These are phyloP conservation scores for Medicago lupulina DNA, from an alignment of 306 rosid genomes.

Conservation along the genomic window DNA sequence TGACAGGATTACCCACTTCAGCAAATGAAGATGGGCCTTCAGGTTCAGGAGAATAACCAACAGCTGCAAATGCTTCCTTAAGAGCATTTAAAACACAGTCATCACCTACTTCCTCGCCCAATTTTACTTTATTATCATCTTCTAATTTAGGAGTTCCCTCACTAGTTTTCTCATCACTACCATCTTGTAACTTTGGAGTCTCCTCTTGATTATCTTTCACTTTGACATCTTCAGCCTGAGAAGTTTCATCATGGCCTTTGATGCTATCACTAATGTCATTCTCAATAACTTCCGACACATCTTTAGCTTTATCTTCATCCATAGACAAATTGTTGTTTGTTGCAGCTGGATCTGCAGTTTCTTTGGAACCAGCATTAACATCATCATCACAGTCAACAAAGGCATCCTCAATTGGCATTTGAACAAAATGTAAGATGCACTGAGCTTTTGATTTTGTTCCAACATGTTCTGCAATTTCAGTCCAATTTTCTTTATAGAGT, in stretches of 20 bases:
- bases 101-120: conserved; percentile 53
- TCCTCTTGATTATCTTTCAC: conserved; percentile 51
- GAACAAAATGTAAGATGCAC: conserved; percentile 92
- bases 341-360: conserved; percentile 57
- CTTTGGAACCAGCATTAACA: conserved; percentile 58
- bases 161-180: conserved; percentile 52
- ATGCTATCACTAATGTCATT: conserved; percentile 48
- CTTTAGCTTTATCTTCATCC: conserved; percentile 43
- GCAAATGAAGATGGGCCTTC: conserved; percentile 77
- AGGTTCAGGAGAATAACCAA: conserved; percentile 68
- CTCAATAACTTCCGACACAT: conserved; percentile 55
- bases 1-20: conserved; percentile 88
- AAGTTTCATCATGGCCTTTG: conserved; percentile 57
- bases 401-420: conserved; percentile 92
- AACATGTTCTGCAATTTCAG: conserved; percentile 93
- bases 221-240: conserved; percentile 57
- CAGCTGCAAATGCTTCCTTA: conserved; percentile 83
- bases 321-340: conserved; percentile 53
- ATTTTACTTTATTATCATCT: conserved; percentile 52
- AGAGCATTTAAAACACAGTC: conserved; percentile 73
- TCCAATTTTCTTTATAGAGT: conserved; percentile 93
- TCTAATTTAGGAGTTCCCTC: conserved; percentile 57
- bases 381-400: conserved; percentile 67
- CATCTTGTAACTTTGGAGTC: conserved; percentile 52
- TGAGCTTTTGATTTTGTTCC: conserved; percentile 95